phyloP scores from a whole-genome alignment of 768 basidiomycete species.

The Antrodiella citrinella region DNA sequence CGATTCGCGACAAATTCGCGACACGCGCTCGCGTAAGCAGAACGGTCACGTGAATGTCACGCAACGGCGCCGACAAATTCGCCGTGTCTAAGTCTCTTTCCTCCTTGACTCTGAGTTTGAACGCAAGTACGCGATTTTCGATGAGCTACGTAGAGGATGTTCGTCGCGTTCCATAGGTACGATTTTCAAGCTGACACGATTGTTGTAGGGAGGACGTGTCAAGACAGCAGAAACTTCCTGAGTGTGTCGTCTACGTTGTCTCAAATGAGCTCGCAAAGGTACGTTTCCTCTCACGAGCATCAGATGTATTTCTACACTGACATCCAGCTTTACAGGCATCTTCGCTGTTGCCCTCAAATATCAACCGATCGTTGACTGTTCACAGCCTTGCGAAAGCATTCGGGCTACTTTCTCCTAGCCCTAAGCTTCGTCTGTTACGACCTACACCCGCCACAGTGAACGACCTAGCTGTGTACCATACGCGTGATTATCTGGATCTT shows the following conservation, averaged over 20 bases:
- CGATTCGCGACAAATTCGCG: too few relatives aligned
- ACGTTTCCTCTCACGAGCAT: slow-evolving; percentile 1
- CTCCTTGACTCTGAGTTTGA: neutral
- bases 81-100: too few relatives aligned
- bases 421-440: slow-evolving; percentile 33
- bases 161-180: neutral
- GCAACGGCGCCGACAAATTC: too few relatives aligned
- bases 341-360: slow-evolving; percentile 63
- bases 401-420: slow-evolving; percentile 34
- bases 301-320: neutral
- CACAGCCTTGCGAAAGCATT: slow-evolving; percentile 53
- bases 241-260: slow-evolving; percentile 43
- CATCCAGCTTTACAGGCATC: slow-evolving; percentile 27
- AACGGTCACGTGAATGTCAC: too few relatives aligned
- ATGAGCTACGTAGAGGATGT: neutral
- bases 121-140: neutral
- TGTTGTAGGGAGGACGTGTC: neutral
- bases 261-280: slow-evolving; percentile 54
- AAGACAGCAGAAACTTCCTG: neutral
- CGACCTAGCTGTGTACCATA: slow-evolving; percentile 64
- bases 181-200: neutral
- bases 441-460: slow-evolving; percentile 46
- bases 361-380: slow-evolving; percentile 53
- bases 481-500: slow-evolving; percentile 58
- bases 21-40: too few relatives aligned